Evolutionary conservation across 2,329 filamentous ascomycete genomes (phyloP), one percentile per base, ranked within the genome.

Genomic region (Triangularia verruculosa): DNA sequence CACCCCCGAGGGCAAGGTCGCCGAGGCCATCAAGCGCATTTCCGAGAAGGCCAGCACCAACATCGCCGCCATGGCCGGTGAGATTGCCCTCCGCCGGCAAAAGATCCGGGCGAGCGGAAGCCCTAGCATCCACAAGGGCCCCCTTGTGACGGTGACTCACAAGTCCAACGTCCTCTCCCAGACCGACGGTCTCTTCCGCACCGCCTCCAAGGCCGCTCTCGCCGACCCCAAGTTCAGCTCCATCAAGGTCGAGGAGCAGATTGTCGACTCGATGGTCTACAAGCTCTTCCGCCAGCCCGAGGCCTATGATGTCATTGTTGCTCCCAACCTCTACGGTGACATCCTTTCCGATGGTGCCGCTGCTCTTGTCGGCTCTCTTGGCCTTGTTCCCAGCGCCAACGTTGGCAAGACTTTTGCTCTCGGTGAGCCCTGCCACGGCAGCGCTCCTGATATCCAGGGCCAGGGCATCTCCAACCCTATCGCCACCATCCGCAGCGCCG

Each of bases 211-310:
- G 70, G 82, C 83, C 28, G 92, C 91, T 3, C 87, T 98, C 8
- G 83, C 87, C 27, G 82, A 83, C 59, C 70, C 84, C 12, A 83
- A 81, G 69, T 97, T 91, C 80, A 78, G 79, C 7, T 62, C 70
- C 65, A 81, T 96, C 61, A 79, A 80, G 51, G 83, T 97, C 61
- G 95, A 98, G 79, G 95, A 98, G 83, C 95, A 99, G 82, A 99
- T 99, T 71, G 94, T 99, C 67, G 95, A 99, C 80, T 94, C 90
- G 66, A 99, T 99, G 95, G 93, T 98, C 64, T 98, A 98, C 87
- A 98, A 98, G 83, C 90, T 99, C 63, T 98, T 98, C 88, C 92
- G 94, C 67, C 92, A 98, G 79, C 95, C 95, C 52, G 85, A 89
- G 73, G 90, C 89, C 74, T 99, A 98, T 86, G 95, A 99, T 77